Evolutionary conservation across 331 rosid genomes (phyloP), one percentile per base, ranked within the genome.

Genomic region (Pyracantha coccinea): DNA sequence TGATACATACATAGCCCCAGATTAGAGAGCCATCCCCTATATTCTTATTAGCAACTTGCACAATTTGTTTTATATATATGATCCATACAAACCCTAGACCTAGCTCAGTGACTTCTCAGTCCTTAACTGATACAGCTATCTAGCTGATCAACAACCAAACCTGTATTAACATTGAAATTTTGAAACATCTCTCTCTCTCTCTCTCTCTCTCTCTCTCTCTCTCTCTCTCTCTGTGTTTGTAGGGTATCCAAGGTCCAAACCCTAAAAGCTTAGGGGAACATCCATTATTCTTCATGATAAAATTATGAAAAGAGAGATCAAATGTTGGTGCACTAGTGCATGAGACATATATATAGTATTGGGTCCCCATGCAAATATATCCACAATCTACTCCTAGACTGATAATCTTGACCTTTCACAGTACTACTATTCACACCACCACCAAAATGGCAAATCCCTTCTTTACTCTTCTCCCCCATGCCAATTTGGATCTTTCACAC

Each of bases 171-270:
- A 41, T 41, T 65, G 35, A 24, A 33, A 2, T 5, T 61, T 63
- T 63, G 68, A 29, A 60, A 54, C 59, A 41, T 7, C 32, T 10
- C 21, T 47, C 25, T 62, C 64, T 69, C 45, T 70, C 64, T 77
- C 59, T 29, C 52, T 77, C 32, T 63, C 31, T 23, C 45, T 62
- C 75, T 69, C 65, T 23, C 45, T 62, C 70, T 69, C 65, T 63
- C 25, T 63, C 60, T 59, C 19, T 41, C n/a, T 31, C 29, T 50
- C 9, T 50, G 1, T 25, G 15, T 16, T 4, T 71, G 85, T 82
- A 82, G 85, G 86, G 86, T 74, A 82, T 82, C 83, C 86, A 75
- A 82, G 66, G 86, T 41, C 77, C 69, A 78, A 77, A 20, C 80
- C 25, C 74, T 61, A 69, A 53, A 82, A 82, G 78, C 74, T 52